Percentiles rank a stretch among this genome's conserved stretches.
phyloP scores from a whole-genome alignment of 345 rosid species.

The Barbarea vulgaris region DNA sequence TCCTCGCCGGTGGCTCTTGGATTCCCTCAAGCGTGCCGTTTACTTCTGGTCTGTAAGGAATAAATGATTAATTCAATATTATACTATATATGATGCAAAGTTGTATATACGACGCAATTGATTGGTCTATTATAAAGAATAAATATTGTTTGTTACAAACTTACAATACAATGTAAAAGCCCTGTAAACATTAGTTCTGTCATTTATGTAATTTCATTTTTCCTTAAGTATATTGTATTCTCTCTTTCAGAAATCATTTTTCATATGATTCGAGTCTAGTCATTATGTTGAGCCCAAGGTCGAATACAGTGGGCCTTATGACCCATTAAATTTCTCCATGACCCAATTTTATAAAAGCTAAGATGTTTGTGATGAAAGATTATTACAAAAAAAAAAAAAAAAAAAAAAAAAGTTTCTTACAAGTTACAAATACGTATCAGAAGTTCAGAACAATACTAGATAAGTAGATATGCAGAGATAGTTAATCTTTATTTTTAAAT shows the following conservation, averaged over 20 bases:
- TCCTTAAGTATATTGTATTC: neutral
- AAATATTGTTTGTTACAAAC: neutral
- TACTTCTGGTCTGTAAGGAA: conserved; percentile 48
- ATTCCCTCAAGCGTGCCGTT: conserved; percentile 53
- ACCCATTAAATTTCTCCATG: neutral
- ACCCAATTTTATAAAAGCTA: neutral
- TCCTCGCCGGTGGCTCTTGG: conserved; percentile 58
- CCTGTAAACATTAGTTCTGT: neutral
- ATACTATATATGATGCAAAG: conserved; percentile 10
- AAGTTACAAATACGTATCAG: neutral
- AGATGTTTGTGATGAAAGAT: neutral
- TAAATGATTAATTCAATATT: neutral
- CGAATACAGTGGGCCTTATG: neutral
- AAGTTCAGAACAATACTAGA: neutral
- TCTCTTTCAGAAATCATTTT: neutral
- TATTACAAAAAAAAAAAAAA: neutral
- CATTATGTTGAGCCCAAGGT: neutral
- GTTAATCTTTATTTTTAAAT: neutral
- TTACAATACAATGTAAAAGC: neutral
- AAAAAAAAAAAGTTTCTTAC: neutral
- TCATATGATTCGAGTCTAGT: neutral
- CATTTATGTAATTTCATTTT: conserved; percentile 1
- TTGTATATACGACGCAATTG: conserved; percentile 28
- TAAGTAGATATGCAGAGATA: neutral
- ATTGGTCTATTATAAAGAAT: conserved; percentile 23